Conservation (phyloP, 1,284 basidiomycete genomes). For the Testicularia cyperi region DNA sequence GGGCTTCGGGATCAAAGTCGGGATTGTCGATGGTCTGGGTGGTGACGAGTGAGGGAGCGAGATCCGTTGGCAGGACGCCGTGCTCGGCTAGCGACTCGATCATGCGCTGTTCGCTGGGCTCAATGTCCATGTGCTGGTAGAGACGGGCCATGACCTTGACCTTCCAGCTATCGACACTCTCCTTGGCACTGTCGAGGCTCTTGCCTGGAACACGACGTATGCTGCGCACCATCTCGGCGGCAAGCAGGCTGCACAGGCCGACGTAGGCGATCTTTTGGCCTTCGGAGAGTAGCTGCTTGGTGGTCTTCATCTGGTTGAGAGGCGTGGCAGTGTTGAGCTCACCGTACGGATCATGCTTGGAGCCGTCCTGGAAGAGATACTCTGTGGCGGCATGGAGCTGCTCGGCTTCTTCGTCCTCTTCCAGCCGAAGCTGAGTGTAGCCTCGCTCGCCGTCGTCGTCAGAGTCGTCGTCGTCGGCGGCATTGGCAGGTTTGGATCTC, state of each 20-base stretch:
- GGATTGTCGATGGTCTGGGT: constrained; percentile 57
- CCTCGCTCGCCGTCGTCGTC: constrained; percentile 43
- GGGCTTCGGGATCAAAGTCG: constrained; percentile 52
- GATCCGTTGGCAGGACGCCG: constrained; percentile 54
- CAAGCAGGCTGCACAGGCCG: constrained; percentile 54
- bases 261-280: constrained; percentile 59
- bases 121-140: constrained; percentile 60
- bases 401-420: constrained; percentile 57
- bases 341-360: constrained; percentile 34
- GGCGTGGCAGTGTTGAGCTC: constrained; percentile 49
- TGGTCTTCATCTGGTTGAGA: constrained; percentile 57
- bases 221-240: constrained; percentile 45
- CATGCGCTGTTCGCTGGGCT: constrained; percentile 55
- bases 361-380: constrained; percentile 55
- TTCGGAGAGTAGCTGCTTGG: constrained; percentile 56
- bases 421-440: constrained; percentile 57
- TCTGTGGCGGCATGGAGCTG: constrained; percentile 55
- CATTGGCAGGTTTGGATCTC: constrained; percentile 46
- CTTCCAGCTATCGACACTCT: constrained; percentile 51
- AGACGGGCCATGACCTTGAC: constrained; percentile 57
- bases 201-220: constrained; percentile 44
- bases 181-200: constrained; percentile 29
- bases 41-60: constrained; percentile 54
- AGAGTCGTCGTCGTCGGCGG: constrained; percentile 13
- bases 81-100: constrained; percentile 57